Evolutionary conservation across 306 rosid genomes (phyloP), one percentile per base, ranked within the genome.

Genomic region (Alnus glutinosa): DNA sequence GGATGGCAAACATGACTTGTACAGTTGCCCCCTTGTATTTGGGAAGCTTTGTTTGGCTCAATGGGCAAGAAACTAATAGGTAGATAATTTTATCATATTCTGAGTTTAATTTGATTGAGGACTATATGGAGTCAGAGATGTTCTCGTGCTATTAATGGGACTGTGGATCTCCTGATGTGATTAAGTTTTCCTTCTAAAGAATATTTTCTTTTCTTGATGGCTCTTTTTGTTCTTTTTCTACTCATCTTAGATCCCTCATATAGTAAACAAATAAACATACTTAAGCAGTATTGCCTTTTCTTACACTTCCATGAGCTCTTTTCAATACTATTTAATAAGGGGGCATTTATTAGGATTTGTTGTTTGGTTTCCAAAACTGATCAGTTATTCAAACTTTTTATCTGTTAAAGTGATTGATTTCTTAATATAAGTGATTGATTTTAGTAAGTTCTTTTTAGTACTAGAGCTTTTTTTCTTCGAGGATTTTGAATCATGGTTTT

Each of bases 341-440:
- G 32, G 11, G 64, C 52, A 58, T 23, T 23, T 4, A 19, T 19
- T 19, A 58, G 64, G 64, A 58, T 10, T 58, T 58, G 36, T 30
- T 19, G 13, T 19, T 58, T 58, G 14, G 30, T 58, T 58, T 58
- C 28, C 19, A 57, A 9, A 58, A 58, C 5, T 2, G 64, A 58
- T 58, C n/a, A 23, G 6, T 58, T 30, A 58, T 23, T 6, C 15
- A 19, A n/a, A 57, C 4, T 55, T 57, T 19, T 19, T 57, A 57
- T 23, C 9, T 19, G 32, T 18, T 57, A 57, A 49, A 49, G 13
- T 42, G 46, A 42, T 42, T 39, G 44, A 39, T 39, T 3, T 39
- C 44, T 39, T 39, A 8, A 11, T 49, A 1, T 8, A 49, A 49
- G 52, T 28, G 80, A 61, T 37, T 77, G 73, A 13, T 83, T 83